Percentiles rank a stretch among this genome's conserved stretches.
These are phyloP conservation scores for Conticribra guillardii DNA, from an alignment of 108 stramenopile species.

Conservation along the genomic window DNA sequence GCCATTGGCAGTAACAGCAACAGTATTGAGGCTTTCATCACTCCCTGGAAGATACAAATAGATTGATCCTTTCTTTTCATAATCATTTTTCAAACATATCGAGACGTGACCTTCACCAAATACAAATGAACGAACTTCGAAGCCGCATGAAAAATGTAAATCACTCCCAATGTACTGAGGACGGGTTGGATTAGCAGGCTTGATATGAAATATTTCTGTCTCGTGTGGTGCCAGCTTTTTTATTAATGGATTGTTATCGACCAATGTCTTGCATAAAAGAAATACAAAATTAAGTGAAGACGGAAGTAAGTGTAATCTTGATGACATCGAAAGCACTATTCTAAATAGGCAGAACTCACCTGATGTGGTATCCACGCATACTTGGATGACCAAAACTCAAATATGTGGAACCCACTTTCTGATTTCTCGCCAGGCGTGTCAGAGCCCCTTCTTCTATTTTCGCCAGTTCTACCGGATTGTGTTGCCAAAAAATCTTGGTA, in stretches of 20 bases:
- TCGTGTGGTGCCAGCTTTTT: conserved; percentile 72
- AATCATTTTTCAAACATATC: conserved; percentile 61
- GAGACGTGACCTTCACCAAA: conserved; percentile 23
- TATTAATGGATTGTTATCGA: conserved; percentile 56
- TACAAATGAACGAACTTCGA: conserved; percentile 76
- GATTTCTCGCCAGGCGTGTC: conserved; percentile 31
- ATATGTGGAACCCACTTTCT: conserved; percentile 76
- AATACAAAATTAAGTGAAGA: conserved; percentile 10
- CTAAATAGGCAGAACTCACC: too few relatives aligned
- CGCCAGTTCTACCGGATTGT: conserved; percentile 9
- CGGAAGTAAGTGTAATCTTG: too few relatives aligned
- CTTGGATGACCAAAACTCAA: conserved; percentile 86
- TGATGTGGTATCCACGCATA: conserved; percentile 74
- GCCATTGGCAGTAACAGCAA: conserved; percentile 53
- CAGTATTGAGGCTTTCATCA: conserved; percentile 26
- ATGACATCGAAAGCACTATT: too few relatives aligned
- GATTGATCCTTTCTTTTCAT: conserved; percentile 63
- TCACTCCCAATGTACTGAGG: conserved; percentile 91
- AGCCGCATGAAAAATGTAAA: conserved; percentile 91
- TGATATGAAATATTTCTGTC: conserved; percentile 87
- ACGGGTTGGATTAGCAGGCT: conserved; percentile 67
- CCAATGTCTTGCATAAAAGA: conserved; percentile 33
- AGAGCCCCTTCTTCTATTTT: neutral
- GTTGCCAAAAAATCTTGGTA: conserved; percentile 43
- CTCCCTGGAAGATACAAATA: conserved; percentile 71